Evolutionary conservation across 768 basidiomycete genomes (phyloP).

Genomic region (Lentinula raphanica): DNA sequence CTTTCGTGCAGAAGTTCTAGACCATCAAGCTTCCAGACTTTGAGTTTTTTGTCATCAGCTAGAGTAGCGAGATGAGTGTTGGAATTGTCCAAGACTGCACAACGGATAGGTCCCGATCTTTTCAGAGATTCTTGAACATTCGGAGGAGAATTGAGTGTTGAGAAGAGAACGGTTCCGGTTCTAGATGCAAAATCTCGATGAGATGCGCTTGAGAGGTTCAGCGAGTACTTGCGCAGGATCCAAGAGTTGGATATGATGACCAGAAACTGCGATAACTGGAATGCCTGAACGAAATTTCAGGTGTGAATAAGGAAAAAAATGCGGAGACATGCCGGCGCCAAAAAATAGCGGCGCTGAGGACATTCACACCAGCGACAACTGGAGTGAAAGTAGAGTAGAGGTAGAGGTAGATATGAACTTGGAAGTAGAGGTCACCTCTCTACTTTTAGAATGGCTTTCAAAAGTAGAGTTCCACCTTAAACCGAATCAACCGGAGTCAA

Average conservation of each 20-base stretch:
- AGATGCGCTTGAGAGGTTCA: neutral
- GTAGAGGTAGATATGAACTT: no score
- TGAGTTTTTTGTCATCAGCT: slow-evolving; percentile 79
- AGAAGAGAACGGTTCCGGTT: slow-evolving; percentile 45
- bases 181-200: slow-evolving; percentile 26
- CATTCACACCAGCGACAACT: no score
- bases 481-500: no score
- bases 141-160: slow-evolving; percentile 31
- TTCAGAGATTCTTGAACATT: slow-evolving; percentile 27
- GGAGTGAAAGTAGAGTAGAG: no score
- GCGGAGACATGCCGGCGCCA: slow-evolving; percentile 5
- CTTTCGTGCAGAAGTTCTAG: slow-evolving; percentile 54
- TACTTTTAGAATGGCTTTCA: no score
- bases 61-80: slow-evolving; percentile 51
- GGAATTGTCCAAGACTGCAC: slow-evolving; percentile 44
- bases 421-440: no score
- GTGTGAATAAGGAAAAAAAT: slow-evolving; percentile 3
- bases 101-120: slow-evolving; percentile 55
- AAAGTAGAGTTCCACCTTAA: no score
- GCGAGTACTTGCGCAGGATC: slow-evolving; percentile 43
- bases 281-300: slow-evolving; percentile 1
- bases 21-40: slow-evolving; percentile 61
- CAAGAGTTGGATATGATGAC: slow-evolving; percentile 59
- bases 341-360: neutral
- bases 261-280: slow-evolving; percentile 43